A percentile compares a stretch with the other conserved stretches of the same genome.
Evolutionary conservation across 2,329 filamentous ascomycete genomes (phyloP).

Genomic region (Ophioceras dolichostomum): DNA sequence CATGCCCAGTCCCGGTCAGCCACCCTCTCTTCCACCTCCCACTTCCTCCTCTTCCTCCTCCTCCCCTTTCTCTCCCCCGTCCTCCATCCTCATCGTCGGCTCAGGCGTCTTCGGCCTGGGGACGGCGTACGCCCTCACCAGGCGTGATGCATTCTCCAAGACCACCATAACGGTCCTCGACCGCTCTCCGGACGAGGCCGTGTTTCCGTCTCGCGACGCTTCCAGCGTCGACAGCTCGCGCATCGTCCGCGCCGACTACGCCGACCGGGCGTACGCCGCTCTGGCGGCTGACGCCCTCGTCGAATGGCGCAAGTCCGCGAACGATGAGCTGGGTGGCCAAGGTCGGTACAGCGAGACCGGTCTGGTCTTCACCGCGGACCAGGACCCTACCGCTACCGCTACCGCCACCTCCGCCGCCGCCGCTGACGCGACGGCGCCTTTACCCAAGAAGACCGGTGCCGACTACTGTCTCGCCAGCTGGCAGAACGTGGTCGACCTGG

Average conservation of each 20-base stretch:
- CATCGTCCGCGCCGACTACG: conserved; percentile 66
- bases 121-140: conserved; percentile 56
- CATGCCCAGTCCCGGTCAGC: not conserved
- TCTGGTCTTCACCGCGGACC: conserved; percentile 49
- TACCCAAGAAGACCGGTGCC: conserved; percentile 34
- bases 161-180: conserved; percentile 49
- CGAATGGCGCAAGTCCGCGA: conserved; percentile 51
- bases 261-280: conserved; percentile 61
- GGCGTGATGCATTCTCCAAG: conserved; percentile 40
- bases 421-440: too few relatives aligned
- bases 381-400: conserved; percentile 10
- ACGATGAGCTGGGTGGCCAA: conserved; percentile 42
- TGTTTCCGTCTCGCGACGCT: conserved; percentile 48
- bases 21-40: not conserved
- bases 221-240: conserved; percentile 52
- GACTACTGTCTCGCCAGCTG: conserved; percentile 49
- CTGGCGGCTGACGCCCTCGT: conserved; percentile 61
- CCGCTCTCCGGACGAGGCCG: conserved; percentile 29
- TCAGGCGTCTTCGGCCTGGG: conserved; percentile 52
- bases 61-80: conserved; percentile 17
- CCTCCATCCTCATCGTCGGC: conserved; percentile 54
- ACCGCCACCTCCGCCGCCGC: not conserved
- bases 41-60: conserved; percentile 6
- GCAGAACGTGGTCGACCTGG: conserved; percentile 45
- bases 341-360: conserved; percentile 62